Conservation (phyloP, 495 filamentous ascomycete genomes). For the Penicillium argentinense region DNA sequence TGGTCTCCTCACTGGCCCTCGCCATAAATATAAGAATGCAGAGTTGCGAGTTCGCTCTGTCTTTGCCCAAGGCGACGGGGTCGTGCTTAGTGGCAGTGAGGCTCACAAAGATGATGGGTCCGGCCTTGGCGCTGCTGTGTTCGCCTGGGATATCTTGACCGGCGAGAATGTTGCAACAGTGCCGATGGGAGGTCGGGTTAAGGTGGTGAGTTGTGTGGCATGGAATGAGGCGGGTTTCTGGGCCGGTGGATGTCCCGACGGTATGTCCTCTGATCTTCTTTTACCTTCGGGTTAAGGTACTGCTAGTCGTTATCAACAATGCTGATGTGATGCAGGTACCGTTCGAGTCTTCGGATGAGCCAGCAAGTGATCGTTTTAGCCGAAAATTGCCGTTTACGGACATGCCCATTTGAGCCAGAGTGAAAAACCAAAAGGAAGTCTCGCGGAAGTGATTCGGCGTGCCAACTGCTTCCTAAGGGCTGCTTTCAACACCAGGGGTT, state of each 20-base stretch:
- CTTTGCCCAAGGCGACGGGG: slow-evolving; percentile 71
- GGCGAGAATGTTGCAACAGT: slow-evolving; percentile 65
- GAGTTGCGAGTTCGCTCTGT: slow-evolving; percentile 71
- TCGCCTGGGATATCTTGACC: slow-evolving; percentile 86
- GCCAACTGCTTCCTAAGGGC: no score
- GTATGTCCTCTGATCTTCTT: slow-evolving; percentile 29
- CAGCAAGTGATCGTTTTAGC: slow-evolving; percentile 1
- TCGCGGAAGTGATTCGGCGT: no score
- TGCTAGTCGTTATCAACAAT: no score
- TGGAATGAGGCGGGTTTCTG: slow-evolving; percentile 71
- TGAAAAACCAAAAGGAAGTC: slow-evolving; percentile 14
- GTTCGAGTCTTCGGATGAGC: slow-evolving; percentile 25
- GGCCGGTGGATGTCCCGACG: slow-evolving; percentile 63
- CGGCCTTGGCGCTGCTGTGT: slow-evolving; percentile 60
- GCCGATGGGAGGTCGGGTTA: slow-evolving; percentile 55
- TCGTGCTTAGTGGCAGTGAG: slow-evolving; percentile 84
- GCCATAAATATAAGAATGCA: slow-evolving; percentile 55
- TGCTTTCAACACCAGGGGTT: no score
- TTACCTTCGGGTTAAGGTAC: background rate
- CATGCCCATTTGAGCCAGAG: no score
- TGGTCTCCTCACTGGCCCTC: background rate
- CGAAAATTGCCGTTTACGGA: no score
- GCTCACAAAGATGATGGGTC: slow-evolving; percentile 36
- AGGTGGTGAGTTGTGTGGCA: slow-evolving; percentile 62
- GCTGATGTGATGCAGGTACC: slow-evolving; percentile 10